These are phyloP conservation scores for barrel medic (Medicago truncatula) DNA, from an alignment of 306 rosid genomes.

Conservation along the genomic window MtrunA17r5.0-ANR NC_053043.1:21626501-21627000, in stretches of 20 bases:
- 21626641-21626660: too few species aligned
- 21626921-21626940: neutral
- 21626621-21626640: too few species aligned
- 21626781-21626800: slow-evolving; percentile 49
- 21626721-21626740: neutral
- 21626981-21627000: slow-evolving; percentile 51
- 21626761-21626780: neutral
- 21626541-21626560: too few species aligned
- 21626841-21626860: slow-evolving; percentile 68
- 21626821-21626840: slow-evolving; percentile 66
- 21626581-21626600: too few species aligned
- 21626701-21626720: neutral
- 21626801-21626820: slow-evolving; percentile 57
- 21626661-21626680: neutral
- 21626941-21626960: too few species aligned
- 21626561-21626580: too few species aligned
- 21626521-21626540: too few species aligned
- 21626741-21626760: slow-evolving; percentile 9
- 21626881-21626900: slow-evolving; percentile 66
- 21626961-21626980: neutral
- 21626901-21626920: neutral
- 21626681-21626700: neutral
- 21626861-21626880: slow-evolving; percentile 67
- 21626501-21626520: too few species aligned
- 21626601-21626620: too few species aligned